phyloP scores from a whole-genome alignment of 352 stramenopile species.

The Phytopythium oedochilum region DNA sequence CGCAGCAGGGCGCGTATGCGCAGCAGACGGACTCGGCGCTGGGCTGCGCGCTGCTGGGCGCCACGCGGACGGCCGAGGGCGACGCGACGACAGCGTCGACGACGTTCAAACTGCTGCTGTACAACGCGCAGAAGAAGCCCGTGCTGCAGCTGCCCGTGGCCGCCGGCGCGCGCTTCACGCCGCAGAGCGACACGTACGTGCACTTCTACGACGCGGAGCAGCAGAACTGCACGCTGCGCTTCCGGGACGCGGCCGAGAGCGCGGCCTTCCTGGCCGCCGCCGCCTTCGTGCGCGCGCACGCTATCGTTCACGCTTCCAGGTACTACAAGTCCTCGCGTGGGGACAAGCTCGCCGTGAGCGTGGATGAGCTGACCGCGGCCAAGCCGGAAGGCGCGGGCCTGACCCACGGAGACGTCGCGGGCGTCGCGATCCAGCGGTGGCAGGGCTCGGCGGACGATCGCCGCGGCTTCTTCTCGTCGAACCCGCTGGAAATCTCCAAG shows the following conservation, averaged over 20 bases:
- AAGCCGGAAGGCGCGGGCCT: conserved; percentile 38
- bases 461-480: conserved; percentile 40
- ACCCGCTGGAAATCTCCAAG: conserved; percentile 45
- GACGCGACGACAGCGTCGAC: neutral
- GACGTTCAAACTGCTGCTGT: conserved; percentile 60
- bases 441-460: conserved; percentile 20
- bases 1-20: conserved; percentile 35
- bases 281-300: conserved; percentile 48
- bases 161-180: conserved; percentile 34
- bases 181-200: conserved; percentile 72
- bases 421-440: conserved; percentile 49
- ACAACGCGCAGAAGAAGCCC: conserved; percentile 67
- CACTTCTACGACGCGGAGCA: conserved; percentile 49
- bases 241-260: conserved; percentile 40
- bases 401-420: conserved; percentile 37
- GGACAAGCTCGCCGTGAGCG: conserved; percentile 13
- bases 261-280: conserved; percentile 43
- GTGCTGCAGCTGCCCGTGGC: conserved; percentile 40
- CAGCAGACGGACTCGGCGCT: conserved; percentile 58
- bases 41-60: conserved; percentile 47
- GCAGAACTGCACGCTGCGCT: conserved; percentile 77
- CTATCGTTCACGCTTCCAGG: conserved; percentile 23
- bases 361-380: conserved; percentile 47
- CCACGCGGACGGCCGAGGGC: neutral
- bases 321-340: conserved; percentile 8